Conservation (phyloP, 495 filamentous ascomycete genomes). For the Xylona heveae region DNA sequence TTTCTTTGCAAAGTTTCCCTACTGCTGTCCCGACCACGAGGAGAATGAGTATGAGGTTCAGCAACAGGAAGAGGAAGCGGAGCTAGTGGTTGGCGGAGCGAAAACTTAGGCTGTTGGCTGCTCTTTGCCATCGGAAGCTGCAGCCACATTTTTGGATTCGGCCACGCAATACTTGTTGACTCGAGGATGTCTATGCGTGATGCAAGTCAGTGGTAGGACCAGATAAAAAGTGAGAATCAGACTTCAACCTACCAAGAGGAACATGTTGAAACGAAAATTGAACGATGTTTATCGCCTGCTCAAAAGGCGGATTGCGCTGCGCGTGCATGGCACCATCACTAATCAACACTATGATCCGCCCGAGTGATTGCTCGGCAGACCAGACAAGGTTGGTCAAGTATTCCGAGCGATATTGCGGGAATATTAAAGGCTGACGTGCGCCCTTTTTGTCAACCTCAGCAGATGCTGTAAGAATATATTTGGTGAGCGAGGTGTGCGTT, state of each 20-base stretch:
- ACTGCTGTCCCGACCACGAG: no score
- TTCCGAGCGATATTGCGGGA: slow-evolving; percentile 53
- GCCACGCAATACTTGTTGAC: slow-evolving; percentile 60
- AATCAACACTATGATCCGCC: slow-evolving; percentile 59
- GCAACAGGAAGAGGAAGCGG: slow-evolving; percentile 4
- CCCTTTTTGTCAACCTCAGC: slow-evolving; percentile 38
- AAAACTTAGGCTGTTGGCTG: slow-evolving; percentile 1
- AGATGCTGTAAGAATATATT: no score
- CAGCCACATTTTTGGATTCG: slow-evolving; percentile 53
- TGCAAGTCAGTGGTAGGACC: no score
- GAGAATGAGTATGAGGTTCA: slow-evolving; percentile 4
- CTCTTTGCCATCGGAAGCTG: slow-evolving; percentile 13
- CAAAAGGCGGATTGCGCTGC: slow-evolving; percentile 30
- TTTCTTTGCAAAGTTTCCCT: no score
- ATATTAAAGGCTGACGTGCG: slow-evolving; percentile 40
- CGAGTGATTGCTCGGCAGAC: slow-evolving; percentile 47
- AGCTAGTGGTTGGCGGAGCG: no score
- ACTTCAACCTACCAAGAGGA: slow-evolving; percentile 38
- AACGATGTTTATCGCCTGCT: slow-evolving; percentile 51
- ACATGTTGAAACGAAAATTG: slow-evolving; percentile 77
- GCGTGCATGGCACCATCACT: slow-evolving; percentile 43
- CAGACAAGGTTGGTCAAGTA: slow-evolving; percentile 49
- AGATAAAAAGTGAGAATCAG: no score
- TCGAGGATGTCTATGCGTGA: slow-evolving; percentile 46
- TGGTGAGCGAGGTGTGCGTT: no score